phyloP scores from a whole-genome alignment of 139 green algal genomes.

The Dunaliella primolecta region DNA sequence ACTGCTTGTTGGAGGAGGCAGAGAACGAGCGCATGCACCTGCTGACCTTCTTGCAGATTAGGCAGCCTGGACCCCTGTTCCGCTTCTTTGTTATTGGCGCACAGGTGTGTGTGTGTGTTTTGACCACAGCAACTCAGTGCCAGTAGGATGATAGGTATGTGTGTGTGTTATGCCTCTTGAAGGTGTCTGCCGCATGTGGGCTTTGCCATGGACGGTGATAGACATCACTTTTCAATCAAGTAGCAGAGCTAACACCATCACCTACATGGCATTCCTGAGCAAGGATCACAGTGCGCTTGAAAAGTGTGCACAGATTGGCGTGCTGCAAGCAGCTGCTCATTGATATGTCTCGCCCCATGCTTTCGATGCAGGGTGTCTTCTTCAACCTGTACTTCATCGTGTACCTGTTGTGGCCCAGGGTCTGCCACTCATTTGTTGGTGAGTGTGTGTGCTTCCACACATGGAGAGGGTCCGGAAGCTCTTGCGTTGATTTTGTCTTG shows the following conservation, averaged over 20 bases:
- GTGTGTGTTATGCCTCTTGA: neutral
- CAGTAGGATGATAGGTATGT: neutral
- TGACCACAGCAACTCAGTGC: neutral
- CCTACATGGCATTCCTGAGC: too few species aligned
- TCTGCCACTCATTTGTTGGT: conserved; percentile 83
- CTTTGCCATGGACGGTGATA: too few species aligned
- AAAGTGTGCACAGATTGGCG: too few species aligned
- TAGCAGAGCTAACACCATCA: too few species aligned
- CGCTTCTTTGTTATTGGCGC: conserved; percentile 68
- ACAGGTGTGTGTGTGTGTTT: conserved; percentile 40
- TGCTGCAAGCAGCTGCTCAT: too few species aligned
- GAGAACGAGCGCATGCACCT: conserved; percentile 97
- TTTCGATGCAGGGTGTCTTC: conserved; percentile 81
- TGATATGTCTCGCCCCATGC: too few species aligned
- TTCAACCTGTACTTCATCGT: conserved; percentile 82
- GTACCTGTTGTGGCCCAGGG: conserved; percentile 19
- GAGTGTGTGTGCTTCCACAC: too few species aligned
- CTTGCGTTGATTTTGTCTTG: too few species aligned
- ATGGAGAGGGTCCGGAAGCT: too few species aligned
- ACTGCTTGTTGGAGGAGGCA: conserved; percentile 87
- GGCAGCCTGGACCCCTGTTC: conserved; percentile 73
- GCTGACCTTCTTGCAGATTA: conserved; percentile 90
- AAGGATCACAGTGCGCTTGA: too few species aligned
- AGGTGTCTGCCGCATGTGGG: too few species aligned
- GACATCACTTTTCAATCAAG: too few species aligned